A percentile compares a stretch with the other conserved stretches of the same genome.
phyloP scores from a whole-genome alignment of 768 basidiomycete genomes.

The Boletus sensibilis region DNA sequence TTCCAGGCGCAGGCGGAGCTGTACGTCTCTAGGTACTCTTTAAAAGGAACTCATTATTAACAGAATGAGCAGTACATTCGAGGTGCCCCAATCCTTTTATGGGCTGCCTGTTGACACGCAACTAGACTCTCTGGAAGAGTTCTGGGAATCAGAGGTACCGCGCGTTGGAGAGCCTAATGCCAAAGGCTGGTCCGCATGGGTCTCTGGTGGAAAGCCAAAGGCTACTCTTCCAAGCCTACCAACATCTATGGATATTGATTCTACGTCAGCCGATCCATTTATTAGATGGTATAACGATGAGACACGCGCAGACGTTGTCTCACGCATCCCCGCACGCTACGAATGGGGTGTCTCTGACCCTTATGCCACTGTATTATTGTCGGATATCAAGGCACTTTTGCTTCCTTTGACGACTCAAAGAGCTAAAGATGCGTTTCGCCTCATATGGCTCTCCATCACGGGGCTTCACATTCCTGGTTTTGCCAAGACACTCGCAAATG shows the following conservation, averaged over 20 bases:
- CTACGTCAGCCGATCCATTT: constrained; percentile 57
- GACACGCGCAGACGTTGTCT: constrained; percentile 42
- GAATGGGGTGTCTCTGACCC: constrained; percentile 58
- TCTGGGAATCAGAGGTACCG: constrained; percentile 82
- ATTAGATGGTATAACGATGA: constrained; percentile 65
- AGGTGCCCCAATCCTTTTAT: constrained; percentile 47
- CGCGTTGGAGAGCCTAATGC: constrained; percentile 69
- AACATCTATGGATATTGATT: constrained; percentile 19
- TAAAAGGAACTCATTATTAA: constrained; percentile 5
- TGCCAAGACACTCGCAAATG: constrained; percentile 38
- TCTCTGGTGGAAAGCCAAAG: constrained; percentile 43
- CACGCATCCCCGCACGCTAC: constrained; percentile 53
- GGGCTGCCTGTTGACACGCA: constrained; percentile 45
- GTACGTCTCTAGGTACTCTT: constrained; percentile 41
- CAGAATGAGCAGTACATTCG: constrained; percentile 50
- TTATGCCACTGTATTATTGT: constrained; percentile 68
- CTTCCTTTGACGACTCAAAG: constrained; percentile 42
- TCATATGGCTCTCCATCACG: constrained; percentile 67
- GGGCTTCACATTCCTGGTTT: constrained; percentile 76
- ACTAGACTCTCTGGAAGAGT: constrained; percentile 66
- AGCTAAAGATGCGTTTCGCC: constrained; percentile 57
- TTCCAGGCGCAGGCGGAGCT: constrained; percentile 84
- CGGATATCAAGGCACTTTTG: constrained; percentile 63
- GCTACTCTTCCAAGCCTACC: constrained; percentile 3
- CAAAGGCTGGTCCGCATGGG: constrained; percentile 69